phyloP scores from a whole-genome alignment of 805 yeast genomes.

The Torulaspora maleeae region DNA sequence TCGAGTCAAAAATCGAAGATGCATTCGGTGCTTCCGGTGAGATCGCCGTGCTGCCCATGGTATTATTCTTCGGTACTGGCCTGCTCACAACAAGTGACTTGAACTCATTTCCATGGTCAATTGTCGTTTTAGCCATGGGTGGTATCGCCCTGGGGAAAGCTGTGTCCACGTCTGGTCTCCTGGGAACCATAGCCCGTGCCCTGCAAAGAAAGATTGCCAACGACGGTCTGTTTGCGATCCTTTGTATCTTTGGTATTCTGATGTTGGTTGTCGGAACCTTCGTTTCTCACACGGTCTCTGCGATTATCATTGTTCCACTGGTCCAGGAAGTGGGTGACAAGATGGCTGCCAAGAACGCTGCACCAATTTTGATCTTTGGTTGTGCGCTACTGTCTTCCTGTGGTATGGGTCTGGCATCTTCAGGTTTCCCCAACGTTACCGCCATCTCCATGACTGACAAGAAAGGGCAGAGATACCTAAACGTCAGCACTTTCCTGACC shows the following conservation, averaged over 20 bases:
- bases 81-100: slow-evolving; percentile 77
- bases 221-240: slow-evolving; percentile 60
- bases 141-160: slow-evolving; percentile 93
- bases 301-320: slow-evolving; percentile 83
- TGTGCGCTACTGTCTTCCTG: slow-evolving; percentile 71
- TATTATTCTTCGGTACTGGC: slow-evolving; percentile 86
- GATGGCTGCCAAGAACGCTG: slow-evolving; percentile 68
- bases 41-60: slow-evolving; percentile 80
- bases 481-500: slow-evolving; percentile 75
- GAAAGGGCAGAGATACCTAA: slow-evolving; percentile 81
- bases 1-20: slow-evolving; percentile 64
- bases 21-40: slow-evolving; percentile 90
- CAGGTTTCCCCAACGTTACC: slow-evolving; percentile 98
- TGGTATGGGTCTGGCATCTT: slow-evolving; percentile 96
- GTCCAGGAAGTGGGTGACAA: slow-evolving; percentile 81
- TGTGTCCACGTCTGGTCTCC: slow-evolving; percentile 84
- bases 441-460: slow-evolving; percentile 93
- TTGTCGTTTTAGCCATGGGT: slow-evolving; percentile 94
- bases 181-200: slow-evolving; percentile 67
- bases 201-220: slow-evolving; percentile 64
- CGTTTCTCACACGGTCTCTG: slow-evolving; percentile 96
- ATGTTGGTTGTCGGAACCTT: slow-evolving; percentile 87
- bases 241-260: slow-evolving; percentile 76
- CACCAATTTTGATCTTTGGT: slow-evolving; percentile 39
- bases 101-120: slow-evolving; percentile 94